A percentile compares a stretch with the other conserved stretches of the same genome.
Evolutionary conservation across 2,329 filamentous ascomycete genomes (phyloP).

Genomic region (Leptographium galeiforme): DNA sequence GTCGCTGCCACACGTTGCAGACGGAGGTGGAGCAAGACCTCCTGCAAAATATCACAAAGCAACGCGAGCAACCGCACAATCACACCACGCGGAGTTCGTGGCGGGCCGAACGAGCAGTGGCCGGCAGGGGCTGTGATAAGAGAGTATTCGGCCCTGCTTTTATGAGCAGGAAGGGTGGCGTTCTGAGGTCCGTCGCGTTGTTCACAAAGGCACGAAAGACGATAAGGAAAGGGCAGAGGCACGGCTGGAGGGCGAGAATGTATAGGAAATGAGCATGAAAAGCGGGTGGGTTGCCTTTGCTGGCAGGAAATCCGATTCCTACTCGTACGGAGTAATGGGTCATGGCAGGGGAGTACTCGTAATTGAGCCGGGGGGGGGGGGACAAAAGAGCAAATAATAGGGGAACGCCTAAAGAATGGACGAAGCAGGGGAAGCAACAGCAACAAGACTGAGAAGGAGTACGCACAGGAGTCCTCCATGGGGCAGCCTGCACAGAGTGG

Average conservation of each 20-base stretch:
- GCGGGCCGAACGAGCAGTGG: neutral
- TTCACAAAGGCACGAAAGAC: neutral
- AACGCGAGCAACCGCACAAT: neutral
- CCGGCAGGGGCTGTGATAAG: too few relatives aligned
- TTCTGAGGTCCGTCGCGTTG: too few relatives aligned
- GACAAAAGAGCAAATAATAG: too few relatives aligned
- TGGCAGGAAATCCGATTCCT: neutral
- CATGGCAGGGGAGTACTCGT: too few relatives aligned
- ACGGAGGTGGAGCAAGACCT: neutral
- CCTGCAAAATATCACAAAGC: neutral
- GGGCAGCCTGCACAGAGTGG: too few relatives aligned
- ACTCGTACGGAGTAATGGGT: too few relatives aligned
- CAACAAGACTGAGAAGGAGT: neutral
- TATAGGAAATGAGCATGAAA: neutral
- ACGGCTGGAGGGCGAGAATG: neutral
- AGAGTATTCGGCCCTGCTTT: neutral
- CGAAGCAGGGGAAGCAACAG: neutral
- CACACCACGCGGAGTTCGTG: neutral
- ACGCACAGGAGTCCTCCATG: neutral
- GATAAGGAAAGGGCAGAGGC: neutral
- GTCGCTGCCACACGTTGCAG: neutral
- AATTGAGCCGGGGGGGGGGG: neutral
- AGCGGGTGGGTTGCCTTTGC: neutral
- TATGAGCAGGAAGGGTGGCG: neutral
- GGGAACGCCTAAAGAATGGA: too few relatives aligned